A percentile compares a stretch with the other conserved stretches of the same genome.
Evolutionary conservation across 2,329 filamentous ascomycete genomes (phyloP).

Genomic region (Fusarium sp.): DNA sequence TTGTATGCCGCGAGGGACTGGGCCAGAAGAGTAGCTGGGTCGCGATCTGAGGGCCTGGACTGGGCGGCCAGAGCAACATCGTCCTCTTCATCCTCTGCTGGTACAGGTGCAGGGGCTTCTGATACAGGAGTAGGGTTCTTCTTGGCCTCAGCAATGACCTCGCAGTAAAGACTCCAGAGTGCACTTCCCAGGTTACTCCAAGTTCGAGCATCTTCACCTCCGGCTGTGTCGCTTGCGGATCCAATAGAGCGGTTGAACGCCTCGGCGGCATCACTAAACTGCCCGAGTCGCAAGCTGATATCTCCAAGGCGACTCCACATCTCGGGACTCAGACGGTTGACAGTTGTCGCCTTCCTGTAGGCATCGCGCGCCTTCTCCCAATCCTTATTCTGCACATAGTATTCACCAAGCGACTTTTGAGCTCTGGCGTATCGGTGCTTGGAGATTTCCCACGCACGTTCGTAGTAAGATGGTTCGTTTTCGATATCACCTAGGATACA

Average conservation of each 20-base stretch:
- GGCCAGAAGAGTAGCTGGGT: constrained; percentile 72
- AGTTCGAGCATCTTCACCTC: constrained; percentile 89
- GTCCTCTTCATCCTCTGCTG: constrained; percentile 46
- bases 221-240: constrained; percentile 67
- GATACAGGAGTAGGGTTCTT: constrained; percentile 43
- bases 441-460: constrained; percentile 89
- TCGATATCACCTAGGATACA: constrained; percentile 96
- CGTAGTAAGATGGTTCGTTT: constrained; percentile 78
- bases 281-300: constrained; percentile 80
- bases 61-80: constrained; percentile 44
- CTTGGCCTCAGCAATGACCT: constrained; percentile 58
- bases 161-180: constrained; percentile 76
- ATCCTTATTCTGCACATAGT: constrained; percentile 76
- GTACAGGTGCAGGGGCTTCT: constrained; percentile 36
- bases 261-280: constrained; percentile 83
- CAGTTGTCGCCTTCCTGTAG: constrained; percentile 80
- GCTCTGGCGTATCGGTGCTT: constrained; percentile 84
- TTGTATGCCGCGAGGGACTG: constrained; percentile 89
- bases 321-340: constrained; percentile 84
- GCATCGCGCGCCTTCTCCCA: constrained; percentile 78
- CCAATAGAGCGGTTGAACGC: constrained; percentile 87
- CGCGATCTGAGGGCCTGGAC: constrained; percentile 48
- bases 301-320: constrained; percentile 94
- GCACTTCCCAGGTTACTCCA: constrained; percentile 96
- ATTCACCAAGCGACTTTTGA: constrained; percentile 86